Evolutionary conservation across 2,329 filamentous ascomycete species (phyloP), one percentile per base, ranked within the genome.

Genomic region (Hortaea sp.): DNA sequence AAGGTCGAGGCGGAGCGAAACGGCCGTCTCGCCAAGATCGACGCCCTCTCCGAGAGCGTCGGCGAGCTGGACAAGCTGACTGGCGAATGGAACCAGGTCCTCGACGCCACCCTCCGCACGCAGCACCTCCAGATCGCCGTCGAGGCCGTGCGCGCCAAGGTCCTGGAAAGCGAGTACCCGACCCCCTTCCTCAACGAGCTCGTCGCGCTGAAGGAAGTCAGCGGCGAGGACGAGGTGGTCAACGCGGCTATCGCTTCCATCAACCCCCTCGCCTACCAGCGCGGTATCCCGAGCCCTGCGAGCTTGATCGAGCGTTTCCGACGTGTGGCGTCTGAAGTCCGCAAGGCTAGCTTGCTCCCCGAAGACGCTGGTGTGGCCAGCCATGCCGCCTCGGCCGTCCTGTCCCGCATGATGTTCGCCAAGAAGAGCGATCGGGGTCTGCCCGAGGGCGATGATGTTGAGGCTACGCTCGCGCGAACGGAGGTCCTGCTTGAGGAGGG

Each of bases 51-150:
- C 12, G 72, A 78, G 31, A 83, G 82, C 9, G 86, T 98, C 12
- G 74, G 76, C 35, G 86, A 94, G 58, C 80, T 98, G 9, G 89
- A 95, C 70, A 82, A 82, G 66, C 78, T 98, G 45, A 94, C 89
- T 1, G 78, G 79, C 1, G 84, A 88, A 54, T 97, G 88, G 88
- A 94, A 90, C 68, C 79, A 82, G 37, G 87, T 97, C 34, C 81
- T 98, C 20, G 88, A 97, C 63, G 75, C 79, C 49, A 97, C 92
- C 69, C 78, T 97, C 52, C 84, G 86, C 67, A 95, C 92, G 0
- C 92, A 98, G 68, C 89, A 97, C 69, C 81, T 98, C 29, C 88
- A 95, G 63, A 88, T 98, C 32, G 92, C 92, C 13, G 85, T 97
- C 29, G 92, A 98, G 64, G 88, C 90, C 35, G 88, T 97, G 43